Base-by-base conservation (phyloP, 2,329 filamentous ascomycete species). In the Fusarium succisae region DNA sequence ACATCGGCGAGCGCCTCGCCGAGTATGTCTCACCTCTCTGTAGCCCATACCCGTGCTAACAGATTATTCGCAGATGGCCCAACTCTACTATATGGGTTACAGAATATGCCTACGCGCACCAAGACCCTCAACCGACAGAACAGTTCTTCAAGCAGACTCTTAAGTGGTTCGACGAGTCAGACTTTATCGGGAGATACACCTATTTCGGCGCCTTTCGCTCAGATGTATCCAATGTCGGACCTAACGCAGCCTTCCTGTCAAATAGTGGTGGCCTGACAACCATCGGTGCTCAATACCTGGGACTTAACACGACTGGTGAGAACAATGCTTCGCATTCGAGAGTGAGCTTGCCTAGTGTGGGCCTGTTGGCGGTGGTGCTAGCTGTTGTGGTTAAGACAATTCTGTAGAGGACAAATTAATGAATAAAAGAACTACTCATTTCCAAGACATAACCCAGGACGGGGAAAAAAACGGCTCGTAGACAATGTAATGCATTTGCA, bases 201-300 rank as follows among this genome's bases (percentile, higher is more conserved):
- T 93, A 92, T 81, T 96, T 95, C 77, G 93, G 93, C 51, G 88
- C 91, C 14, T 96, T 96, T 79, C 88, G 93, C 59, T 90, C 89
- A 8, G 84, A 87, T 56, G 89, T 89, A 22, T 93, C 91, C 71
- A 96, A 95, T 74, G 91, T 95, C 12, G 94, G 94, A 0, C 86
- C 91, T 8, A 94, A 95, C 69, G 90, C 87, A 3, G 89, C 91
- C 2, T 92, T 96, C 85, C 85, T 96, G 53, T 91, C 90, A 77
- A 84, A 89, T 47, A 85, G 89, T 22, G 94, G 94, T 47, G 78
- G 89, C 69, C 83, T 96, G 71, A 95, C 93, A 3, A 90, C 94
- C 74, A 92, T 96, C 73, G 94, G 94, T 1, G 87, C 88, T 6
- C 93, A 91, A 91, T 96, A 96, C 80, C 81, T 96, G n/a, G 90